Percentiles rank a stretch among this genome's conserved stretches.
These are phyloP conservation scores for Candida dajiaensis DNA, from an alignment of 805 yeast genomes.

Conservation along the genomic window DNA sequence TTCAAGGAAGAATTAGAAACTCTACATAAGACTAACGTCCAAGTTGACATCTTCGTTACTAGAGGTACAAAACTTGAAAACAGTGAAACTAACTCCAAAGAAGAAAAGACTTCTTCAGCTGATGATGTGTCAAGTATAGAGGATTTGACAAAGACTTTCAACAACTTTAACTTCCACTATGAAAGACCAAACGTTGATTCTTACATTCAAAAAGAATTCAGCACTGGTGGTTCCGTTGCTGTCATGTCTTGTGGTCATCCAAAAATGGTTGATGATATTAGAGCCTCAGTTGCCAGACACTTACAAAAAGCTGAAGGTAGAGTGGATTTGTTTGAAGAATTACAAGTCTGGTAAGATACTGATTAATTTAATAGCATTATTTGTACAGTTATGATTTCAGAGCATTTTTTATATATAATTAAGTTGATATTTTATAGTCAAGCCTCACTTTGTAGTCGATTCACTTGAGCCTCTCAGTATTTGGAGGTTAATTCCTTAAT, in stretches of 20 bases:
- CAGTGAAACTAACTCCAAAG: not conserved
- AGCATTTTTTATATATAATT: too few species aligned
- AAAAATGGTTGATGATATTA: conserved; percentile 47
- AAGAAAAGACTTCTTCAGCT: conserved; percentile 3
- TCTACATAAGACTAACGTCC: conserved; percentile 23
- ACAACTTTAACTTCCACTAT: conserved; percentile 27
- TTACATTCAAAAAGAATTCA: conserved; percentile 27
- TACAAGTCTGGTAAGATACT: conserved; percentile 55
- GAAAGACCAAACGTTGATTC: conserved; percentile 42
- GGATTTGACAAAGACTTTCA: not conserved
- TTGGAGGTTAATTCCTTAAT: too few species aligned
- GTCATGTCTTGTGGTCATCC: conserved; percentile 63
- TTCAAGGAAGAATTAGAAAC: conserved; percentile 37
- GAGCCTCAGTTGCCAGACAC: conserved; percentile 38
- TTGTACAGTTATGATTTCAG: not conserved
- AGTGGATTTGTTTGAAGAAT: conserved; percentile 68
- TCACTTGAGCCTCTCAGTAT: too few species aligned
- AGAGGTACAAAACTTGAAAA: conserved; percentile 12
- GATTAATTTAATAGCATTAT: not conserved
- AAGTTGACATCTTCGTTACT: conserved; percentile 33
- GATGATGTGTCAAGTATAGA: conserved; percentile 1
- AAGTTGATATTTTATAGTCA: too few species aligned
- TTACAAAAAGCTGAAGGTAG: conserved; percentile 38
- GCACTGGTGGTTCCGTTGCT: conserved; percentile 34
- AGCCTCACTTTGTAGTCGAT: too few species aligned